Conservation (phyloP, 2,329 filamentous ascomycete genomes). For the Tolypocladium tropicale region DNA sequence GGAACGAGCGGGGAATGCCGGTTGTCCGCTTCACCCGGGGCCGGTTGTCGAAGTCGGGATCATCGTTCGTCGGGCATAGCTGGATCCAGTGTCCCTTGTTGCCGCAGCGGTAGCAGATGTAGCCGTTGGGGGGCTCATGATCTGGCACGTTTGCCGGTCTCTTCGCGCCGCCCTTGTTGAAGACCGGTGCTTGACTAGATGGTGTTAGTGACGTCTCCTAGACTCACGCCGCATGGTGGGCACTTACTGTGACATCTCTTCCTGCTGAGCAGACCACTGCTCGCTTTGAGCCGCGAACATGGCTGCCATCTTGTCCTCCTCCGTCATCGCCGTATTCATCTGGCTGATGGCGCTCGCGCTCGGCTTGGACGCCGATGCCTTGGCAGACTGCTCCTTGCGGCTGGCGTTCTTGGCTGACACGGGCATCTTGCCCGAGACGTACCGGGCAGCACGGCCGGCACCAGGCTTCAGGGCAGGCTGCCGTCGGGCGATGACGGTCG, state of each 20-base stretch:
- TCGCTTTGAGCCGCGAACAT: slow-evolving; percentile 86
- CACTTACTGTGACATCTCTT: slow-evolving; percentile 75
- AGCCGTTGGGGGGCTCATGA: slow-evolving; percentile 85
- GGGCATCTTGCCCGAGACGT: slow-evolving; percentile 94
- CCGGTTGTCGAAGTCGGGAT: slow-evolving; percentile 89
- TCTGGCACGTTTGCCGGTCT: slow-evolving; percentile 70
- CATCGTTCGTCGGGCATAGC: slow-evolving; percentile 94
- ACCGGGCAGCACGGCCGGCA: slow-evolving; percentile 82
- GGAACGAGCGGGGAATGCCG: slow-evolving; percentile 88
- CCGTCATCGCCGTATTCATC: slow-evolving; percentile 73
- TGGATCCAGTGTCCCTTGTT: slow-evolving; percentile 99
- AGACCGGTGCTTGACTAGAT: slow-evolving; percentile 49
- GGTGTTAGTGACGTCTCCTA: slow-evolving; percentile 19
- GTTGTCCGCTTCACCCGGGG: slow-evolving; percentile 93
- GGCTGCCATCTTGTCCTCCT: slow-evolving; percentile 87
- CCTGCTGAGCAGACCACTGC: slow-evolving; percentile 87
- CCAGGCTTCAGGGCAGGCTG: slow-evolving; percentile 77
- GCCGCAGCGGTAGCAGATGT: slow-evolving; percentile 92
- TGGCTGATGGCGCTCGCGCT: slow-evolving; percentile 49
- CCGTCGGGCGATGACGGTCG: slow-evolving; percentile 81
- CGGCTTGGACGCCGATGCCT: slow-evolving; percentile 45
- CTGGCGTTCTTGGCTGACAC: slow-evolving; percentile 73
- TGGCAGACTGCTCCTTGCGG: slow-evolving; percentile 51
- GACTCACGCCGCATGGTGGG: slow-evolving; percentile 3
- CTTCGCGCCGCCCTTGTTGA: slow-evolving; percentile 53